Base-by-base conservation (phyloP, 805 yeast genomes). In the Lachancea nothofagi region DNA sequence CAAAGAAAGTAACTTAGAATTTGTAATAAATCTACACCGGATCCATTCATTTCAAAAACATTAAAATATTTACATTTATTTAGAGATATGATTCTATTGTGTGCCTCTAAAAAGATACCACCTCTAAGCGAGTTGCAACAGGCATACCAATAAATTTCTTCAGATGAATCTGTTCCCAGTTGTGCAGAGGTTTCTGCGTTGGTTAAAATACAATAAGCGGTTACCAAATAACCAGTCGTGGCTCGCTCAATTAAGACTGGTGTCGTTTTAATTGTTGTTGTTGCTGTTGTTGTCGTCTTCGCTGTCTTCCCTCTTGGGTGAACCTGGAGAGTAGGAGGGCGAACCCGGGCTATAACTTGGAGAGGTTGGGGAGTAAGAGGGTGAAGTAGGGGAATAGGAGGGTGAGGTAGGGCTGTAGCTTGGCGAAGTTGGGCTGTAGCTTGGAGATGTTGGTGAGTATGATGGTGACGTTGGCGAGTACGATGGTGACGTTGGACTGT, bases 391-490 rank as follows among this genome's bases (percentile, higher is more conserved):
- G 0, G 79, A 69, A 54, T 80, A 82, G 5, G 73, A 64, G 47
- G 95, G 94, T 1, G 87, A 78, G 0, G 93, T 78, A 47, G 89
- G 88, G 3, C 82, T 72, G 49, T 83, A 79, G 28, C 43, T 44
- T n/a, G 62, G 62, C 7, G 64, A 59, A 18, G 61, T 83, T 34
- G 95, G 95, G 1, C 81, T 72, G 62, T 86, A 86, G 1, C 66
- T 50, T 44, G 96, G 97, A 0, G 90, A 80, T 0, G 95, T 85
- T 46, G 93, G 90, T 0, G 77, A 69, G 55, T 81, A 82, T 4
- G 64, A 53, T 47, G 85, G 78, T 1, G 85, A 76, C 0, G 95
- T 82, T 37, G 96, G 95, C 1, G 80, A 61, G 49, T 76, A 75
- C 4, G 64, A 50, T 54, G 80, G 81, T 1, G 79, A 73, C 0